Conservation (phyloP, 73 alveolate species). For the Paramecium biaurelia region DNA sequence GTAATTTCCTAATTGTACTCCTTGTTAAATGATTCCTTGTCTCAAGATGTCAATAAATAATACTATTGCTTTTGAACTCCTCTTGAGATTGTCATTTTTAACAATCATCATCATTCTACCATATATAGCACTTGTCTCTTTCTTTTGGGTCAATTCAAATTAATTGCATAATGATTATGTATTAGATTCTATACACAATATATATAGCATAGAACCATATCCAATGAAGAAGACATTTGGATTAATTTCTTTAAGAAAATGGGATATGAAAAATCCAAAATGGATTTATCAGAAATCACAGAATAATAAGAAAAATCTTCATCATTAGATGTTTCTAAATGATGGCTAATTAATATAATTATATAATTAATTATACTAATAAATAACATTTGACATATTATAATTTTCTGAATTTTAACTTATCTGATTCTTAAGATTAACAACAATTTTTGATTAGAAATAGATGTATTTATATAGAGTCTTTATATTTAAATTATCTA, state of each 20-base stretch:
- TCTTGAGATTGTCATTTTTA: not conserved
- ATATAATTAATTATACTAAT: not conserved
- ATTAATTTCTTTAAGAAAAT: not conserved
- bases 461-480: too few species aligned
- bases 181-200: not conserved
- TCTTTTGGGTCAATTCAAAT: not conserved
- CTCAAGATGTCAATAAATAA: not conserved
- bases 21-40: slow-evolving; percentile 1
- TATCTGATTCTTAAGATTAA: too few species aligned
- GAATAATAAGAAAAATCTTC: not conserved
- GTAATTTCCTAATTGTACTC: slow-evolving; percentile 2
- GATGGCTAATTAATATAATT: not conserved
- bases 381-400: not conserved
- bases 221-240: not conserved
- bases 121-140: not conserved
- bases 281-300: not conserved
- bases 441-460: too few species aligned
- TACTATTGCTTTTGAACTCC: not conserved
- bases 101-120: not conserved
- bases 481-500: too few species aligned
- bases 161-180: not conserved
- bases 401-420: not conserved
- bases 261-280: not conserved
- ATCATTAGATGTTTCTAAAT: not conserved
- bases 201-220: not conserved